Evolutionary conservation across 2,329 filamentous ascomycete genomes (phyloP), one percentile per base, ranked within the genome.

Genomic region (Chrysosporium keratinophilum): DNA sequence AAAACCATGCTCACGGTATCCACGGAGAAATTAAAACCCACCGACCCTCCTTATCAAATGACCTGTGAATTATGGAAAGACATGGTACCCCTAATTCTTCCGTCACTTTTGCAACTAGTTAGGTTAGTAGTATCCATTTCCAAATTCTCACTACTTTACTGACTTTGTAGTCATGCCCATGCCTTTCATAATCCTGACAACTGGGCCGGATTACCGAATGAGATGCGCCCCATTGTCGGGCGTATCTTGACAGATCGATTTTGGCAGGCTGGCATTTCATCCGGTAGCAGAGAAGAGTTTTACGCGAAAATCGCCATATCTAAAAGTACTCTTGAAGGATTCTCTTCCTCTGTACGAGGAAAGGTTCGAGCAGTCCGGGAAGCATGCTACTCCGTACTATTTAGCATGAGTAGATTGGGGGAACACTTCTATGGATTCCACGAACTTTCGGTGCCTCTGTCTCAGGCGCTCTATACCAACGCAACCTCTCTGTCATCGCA

Each of bases 261-360:
- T 68, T 98, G 93, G 93, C 93, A 98, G 74, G 88, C 90, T 5
- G 93, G 93, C 9, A 98, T 98, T 49, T 97, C 93, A 0, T 87
- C 85, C 57, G 93, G 95, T 23, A 97, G 88, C 62, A 89, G 93
- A 67, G 93, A 97, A 58, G 91, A 97, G 55, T 98, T 98, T 67
- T 97, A 96, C 68, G 87, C 88, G 33, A 82, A 88, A 40, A 91
- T 98, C 1, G 82, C 88, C 54, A 86, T 88, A 33, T 95, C 93
- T 54, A 95, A 89, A 69, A 80, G 79, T 40, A 95, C 89, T 0
- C 81, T 95, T 54, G 93, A 98, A 69, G 93, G 93, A 0, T 86
- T 98, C 58, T 91, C 90, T 5, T 97, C 91, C 1, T 90, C 89
- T 0, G 88, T 98, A 41, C 83, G 93, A 51, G 91, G 90, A 1